A percentile compares a stretch with the other conserved stretches of the same genome.
Evolutionary conservation across 768 basidiomycete genomes (phyloP).

Genomic region (Hygrophoropsis aurantiaca): DNA sequence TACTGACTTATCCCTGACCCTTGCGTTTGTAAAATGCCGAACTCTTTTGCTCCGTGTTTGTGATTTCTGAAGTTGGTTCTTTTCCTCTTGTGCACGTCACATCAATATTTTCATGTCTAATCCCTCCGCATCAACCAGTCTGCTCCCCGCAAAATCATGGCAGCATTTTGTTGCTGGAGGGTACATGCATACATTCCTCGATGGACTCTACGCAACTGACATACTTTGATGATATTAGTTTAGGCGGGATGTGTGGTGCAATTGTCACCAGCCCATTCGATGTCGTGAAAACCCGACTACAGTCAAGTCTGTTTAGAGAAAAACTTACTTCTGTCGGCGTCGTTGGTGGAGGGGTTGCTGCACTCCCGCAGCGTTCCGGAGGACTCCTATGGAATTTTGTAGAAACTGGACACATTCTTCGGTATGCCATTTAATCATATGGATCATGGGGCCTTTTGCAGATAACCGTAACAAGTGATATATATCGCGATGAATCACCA

Average conservation of each 20-base stretch:
- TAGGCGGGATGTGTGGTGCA: constrained; percentile 97
- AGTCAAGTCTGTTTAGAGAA: constrained; percentile 79
- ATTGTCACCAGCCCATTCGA: constrained; percentile 97
- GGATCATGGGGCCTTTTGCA: too few species aligned
- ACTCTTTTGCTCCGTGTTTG: too few species aligned
- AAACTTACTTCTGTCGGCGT: constrained; percentile 35
- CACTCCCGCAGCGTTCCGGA: constrained; percentile 32
- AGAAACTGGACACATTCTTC: constrained; percentile 87
- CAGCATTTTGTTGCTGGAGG: constrained; percentile 85
- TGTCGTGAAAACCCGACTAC: constrained; percentile 95
- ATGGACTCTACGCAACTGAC: too few species aligned
- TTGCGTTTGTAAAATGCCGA: too few species aligned
- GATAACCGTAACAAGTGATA: constrained; percentile 52
- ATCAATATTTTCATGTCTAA: too few species aligned
- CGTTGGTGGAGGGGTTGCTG: constrained; percentile 32
- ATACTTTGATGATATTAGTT: constrained; percentile 40
- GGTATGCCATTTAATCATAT: constrained; percentile 44
- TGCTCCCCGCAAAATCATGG: constrained; percentile 76
- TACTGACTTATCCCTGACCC: too few species aligned
- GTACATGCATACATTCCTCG: constrained; percentile 44
- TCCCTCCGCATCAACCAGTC: constrained; percentile 31
- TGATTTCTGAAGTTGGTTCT: neutral
- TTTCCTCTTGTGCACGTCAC: neutral
- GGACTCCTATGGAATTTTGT: constrained; percentile 90
- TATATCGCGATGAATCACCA: constrained; percentile 85